Conservation (phyloP, 352 stramenopile genomes). For the Phytophthora pseudosyringae region DNA sequence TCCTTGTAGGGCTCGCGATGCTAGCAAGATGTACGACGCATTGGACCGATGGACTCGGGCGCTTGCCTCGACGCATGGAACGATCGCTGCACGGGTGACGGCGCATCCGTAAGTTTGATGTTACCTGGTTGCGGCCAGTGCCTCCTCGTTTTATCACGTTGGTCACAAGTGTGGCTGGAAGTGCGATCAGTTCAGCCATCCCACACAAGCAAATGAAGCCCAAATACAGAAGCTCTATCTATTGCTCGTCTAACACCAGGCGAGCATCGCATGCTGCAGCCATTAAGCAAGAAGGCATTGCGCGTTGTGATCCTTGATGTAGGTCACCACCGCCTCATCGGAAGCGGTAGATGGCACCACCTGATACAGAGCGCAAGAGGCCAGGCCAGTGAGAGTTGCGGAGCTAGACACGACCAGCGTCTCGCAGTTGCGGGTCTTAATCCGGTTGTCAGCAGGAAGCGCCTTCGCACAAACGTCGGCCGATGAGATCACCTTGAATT, state of each 20-base stretch:
- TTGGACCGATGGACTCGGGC: constrained; percentile 67
- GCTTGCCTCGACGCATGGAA: constrained; percentile 58
- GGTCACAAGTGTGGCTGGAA: constrained; percentile 16
- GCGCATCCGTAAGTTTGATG: constrained; percentile 28
- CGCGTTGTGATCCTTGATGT: constrained; percentile 37
- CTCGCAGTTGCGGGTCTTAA: constrained; percentile 36
- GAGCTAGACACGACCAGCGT: constrained; percentile 36
- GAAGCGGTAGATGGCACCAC: constrained; percentile 14
- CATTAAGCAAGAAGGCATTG: constrained; percentile 24
- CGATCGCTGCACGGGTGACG: constrained; percentile 47
- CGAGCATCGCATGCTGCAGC: constrained; percentile 6
- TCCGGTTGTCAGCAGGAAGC: constrained; percentile 13
- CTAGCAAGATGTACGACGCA: constrained; percentile 73
- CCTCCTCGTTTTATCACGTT: constrained; percentile 21
- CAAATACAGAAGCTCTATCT: constrained; percentile 44
- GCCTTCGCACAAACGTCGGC: constrained; percentile 13
- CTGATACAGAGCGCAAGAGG: constrained; percentile 33
- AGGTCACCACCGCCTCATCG: constrained; percentile 27
- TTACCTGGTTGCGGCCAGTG: not conserved
- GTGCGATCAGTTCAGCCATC: constrained; percentile 13
- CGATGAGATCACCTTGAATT: constrained; percentile 25
- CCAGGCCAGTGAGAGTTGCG: constrained; percentile 20
- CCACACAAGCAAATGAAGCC: constrained; percentile 27
- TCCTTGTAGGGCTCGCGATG: constrained; percentile 50
- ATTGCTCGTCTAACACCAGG: constrained; percentile 28